Base-by-base conservation (phyloP, 176 grass and related monocot species). In the Oryza meridionalis region DNA sequence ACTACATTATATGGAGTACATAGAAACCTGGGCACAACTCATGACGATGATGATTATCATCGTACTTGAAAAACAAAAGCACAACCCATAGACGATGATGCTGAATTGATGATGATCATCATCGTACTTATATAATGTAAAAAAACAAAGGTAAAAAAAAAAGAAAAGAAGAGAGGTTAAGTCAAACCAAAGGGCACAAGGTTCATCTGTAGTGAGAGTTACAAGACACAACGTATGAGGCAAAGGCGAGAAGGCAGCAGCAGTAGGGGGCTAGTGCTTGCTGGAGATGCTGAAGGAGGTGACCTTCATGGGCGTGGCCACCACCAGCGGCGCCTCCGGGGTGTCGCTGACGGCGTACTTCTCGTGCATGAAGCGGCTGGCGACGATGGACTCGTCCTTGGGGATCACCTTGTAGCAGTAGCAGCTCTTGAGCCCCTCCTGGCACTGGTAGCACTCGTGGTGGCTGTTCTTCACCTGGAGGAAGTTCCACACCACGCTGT, bases 381-480 rank as follows among this genome's bases (percentile, higher is more conserved):
- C 94, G 0, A 97, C 94, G 5, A 96, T 96, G 0, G 90, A 93
- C 51, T 96, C 91, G 2, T 93, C 81, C 77, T 94, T 98, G n/a
- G 91, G 96, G 35, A 98, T 92, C 26, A 98, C 92, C 62, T 94
- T 96, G 70, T 96, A 96, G 40, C 96, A 99, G 16, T 99, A 99
- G 45, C 96, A 96, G 51, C 91, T 99, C 67, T 96, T 99, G 1
- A 98, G 86, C 2, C 93, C 96, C 46, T 95, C 89, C 77, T 98
- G 93, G 69, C 84, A 84, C 79, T 86, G 88, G 65, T 96, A 98
- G 70, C 96, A 95, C 21, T 94, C 93, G 7, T 94, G 97, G 72
- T 83, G 78, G 84, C 93, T 96, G 77, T 99, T 89, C 87, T 93
- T 98, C 24, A 95, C 93, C 85, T 96, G 96, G 25, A 92, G 79